These are phyloP conservation scores for Cordia subcordata DNA, from an alignment of 257 asterid species.

Conservation along the genomic window DNA sequence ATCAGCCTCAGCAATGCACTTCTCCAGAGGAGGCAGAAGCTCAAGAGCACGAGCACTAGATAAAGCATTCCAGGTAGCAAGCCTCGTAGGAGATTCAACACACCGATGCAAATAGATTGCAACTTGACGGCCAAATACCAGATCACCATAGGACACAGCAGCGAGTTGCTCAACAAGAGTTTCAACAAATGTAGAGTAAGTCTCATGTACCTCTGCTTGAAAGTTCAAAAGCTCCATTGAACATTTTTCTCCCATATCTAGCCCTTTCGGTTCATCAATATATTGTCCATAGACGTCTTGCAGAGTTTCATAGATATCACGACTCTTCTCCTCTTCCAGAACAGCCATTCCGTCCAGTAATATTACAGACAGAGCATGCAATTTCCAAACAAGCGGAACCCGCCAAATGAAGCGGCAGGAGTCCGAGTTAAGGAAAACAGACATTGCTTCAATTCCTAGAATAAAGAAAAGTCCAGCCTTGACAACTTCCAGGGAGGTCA, in stretches of 20 bases:
- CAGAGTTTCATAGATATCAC: conserved; percentile 57
- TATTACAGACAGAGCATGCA: conserved; percentile 74
- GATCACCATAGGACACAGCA: conserved; percentile 88
- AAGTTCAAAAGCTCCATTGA: conserved; percentile 35
- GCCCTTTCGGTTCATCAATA: conserved; percentile 28
- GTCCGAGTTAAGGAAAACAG: conserved; percentile 29
- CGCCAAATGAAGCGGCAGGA: conserved; percentile 29
- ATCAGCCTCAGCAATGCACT: conserved; percentile 52
- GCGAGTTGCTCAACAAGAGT: conserved; percentile 83
- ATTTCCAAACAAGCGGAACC: conserved; percentile 80
- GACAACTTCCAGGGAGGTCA: conserved; percentile 43
- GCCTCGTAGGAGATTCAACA: conserved; percentile 75
- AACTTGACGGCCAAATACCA: conserved; percentile 78
- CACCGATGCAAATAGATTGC: conserved; percentile 63
- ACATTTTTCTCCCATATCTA: conserved; percentile 10
- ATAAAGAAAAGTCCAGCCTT: conserved; percentile 83
- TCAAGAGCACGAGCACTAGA: conserved; percentile 74
- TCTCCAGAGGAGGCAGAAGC: conserved; percentile 63
- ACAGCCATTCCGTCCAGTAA: conserved; percentile 63
- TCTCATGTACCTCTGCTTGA: conserved; percentile 59
- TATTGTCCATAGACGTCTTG: conserved; percentile 65
- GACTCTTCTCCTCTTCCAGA: conserved; percentile 73
- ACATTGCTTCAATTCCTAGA: conserved; percentile 67
- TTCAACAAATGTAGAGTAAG: conserved; percentile 71
- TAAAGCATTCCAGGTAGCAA: conserved; percentile 74